These are phyloP conservation scores for Physaria fendleri DNA, from an alignment of 345 rosid genomes.

Conservation along the genomic window DNA sequence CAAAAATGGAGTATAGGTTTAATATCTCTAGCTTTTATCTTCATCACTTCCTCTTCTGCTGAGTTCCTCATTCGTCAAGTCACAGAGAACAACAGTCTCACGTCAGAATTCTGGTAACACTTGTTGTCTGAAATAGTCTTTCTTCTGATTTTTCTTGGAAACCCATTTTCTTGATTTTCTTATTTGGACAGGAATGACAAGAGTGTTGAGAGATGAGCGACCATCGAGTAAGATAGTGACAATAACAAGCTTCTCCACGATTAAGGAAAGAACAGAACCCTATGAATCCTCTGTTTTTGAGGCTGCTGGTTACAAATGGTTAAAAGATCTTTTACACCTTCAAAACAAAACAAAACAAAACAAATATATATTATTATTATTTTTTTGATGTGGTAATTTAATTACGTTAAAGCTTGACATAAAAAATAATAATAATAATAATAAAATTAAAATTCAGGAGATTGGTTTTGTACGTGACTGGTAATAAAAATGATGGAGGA, in stretches of 20 bases:
- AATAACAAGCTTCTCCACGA: constrained; percentile 30
- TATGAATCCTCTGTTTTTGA: constrained; percentile 37
- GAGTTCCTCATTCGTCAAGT: constrained; percentile 20
- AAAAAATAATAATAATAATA: too few species aligned
- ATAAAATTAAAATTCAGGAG: constrained; percentile 21
- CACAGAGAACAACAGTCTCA: constrained; percentile 2
- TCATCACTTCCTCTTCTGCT: constrained; percentile 24
- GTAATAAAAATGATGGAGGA: constrained; percentile 21
- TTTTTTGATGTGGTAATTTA: not conserved
- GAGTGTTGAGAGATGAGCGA: constrained; percentile 11
- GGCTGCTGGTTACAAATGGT: constrained; percentile 38
- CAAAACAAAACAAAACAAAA: too few species aligned
- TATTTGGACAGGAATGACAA: constrained; percentile 13
- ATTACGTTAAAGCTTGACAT: too few species aligned
- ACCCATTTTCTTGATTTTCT: not conserved
- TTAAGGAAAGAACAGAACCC: constrained; percentile 9
- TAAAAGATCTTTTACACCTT: not conserved
- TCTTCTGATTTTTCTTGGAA: not conserved
- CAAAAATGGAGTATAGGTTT: constrained; percentile 6
- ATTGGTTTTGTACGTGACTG: constrained; percentile 32
- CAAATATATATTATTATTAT: not conserved
- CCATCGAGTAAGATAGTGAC: constrained; percentile 37
- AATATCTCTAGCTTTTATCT: constrained; percentile 7
- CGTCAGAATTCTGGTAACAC: constrained; percentile 13
- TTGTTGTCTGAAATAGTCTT: not conserved